Evolutionary conservation across 2,329 filamentous ascomycete species (phyloP).

Genomic region (Sarocladium brachiariae): DNA sequence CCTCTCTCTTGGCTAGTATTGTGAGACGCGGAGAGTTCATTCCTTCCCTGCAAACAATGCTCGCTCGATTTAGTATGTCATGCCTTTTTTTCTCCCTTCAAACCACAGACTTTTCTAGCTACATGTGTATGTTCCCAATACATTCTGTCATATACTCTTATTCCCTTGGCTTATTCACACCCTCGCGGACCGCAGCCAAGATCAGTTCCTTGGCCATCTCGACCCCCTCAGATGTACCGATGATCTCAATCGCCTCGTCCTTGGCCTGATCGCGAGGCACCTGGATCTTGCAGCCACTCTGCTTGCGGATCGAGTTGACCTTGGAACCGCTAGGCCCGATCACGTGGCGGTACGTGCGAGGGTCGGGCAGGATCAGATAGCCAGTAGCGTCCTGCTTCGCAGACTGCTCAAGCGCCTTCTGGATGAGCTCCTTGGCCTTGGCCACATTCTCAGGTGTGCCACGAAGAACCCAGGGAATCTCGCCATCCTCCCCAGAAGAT

Average conservation of each 20-base stretch:
- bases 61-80: no score
- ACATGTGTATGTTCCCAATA: no score
- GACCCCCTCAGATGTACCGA: constrained; percentile 70
- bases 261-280: constrained; percentile 74
- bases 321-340: constrained; percentile 84
- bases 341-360: constrained; percentile 80
- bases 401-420: constrained; percentile 65
- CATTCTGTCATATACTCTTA: no score
- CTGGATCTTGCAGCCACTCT: constrained; percentile 89
- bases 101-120: no score
- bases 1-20: no score
- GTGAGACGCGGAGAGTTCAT: no score
- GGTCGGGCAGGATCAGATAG: constrained; percentile 84
- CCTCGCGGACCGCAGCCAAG: constrained; percentile 69
- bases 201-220: constrained; percentile 87
- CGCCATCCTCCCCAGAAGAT: constrained; percentile 53
- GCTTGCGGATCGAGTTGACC: constrained; percentile 86
- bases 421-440: constrained; percentile 71
- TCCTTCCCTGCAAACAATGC: no score
- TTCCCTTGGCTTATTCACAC: constrained; percentile 31
- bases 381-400: constrained; percentile 66
- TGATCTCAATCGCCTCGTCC: constrained; percentile 83
- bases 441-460: constrained; percentile 71
- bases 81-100: no score
- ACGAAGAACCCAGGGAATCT: constrained; percentile 84